Conservation (phyloP, 352 stramenopile genomes). For the Pythium apleroticum region DNA sequence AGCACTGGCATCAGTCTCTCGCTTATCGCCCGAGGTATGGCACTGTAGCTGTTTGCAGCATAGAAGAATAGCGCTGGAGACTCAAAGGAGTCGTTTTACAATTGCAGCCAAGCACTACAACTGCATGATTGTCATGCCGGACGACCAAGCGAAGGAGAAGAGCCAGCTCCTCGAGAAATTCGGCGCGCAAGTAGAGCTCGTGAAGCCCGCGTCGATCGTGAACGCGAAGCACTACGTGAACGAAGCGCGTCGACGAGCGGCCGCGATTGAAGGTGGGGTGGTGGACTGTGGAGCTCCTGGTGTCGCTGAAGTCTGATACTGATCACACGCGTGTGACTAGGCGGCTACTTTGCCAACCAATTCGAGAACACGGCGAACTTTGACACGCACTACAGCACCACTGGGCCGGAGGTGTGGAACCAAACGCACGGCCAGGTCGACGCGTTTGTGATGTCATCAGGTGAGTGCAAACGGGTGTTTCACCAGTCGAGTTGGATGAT, state of each 20-base stretch:
- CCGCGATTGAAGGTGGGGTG: constrained; percentile 64
- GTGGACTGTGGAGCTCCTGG: too few relatives aligned
- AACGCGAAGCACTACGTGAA: constrained; percentile 99
- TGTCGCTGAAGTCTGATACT: neutral
- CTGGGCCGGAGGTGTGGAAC: constrained; percentile 95
- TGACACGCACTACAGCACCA: constrained; percentile 92
- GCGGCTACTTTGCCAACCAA: constrained; percentile 96
- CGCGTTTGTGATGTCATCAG: constrained; percentile 98
- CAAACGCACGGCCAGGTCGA: constrained; percentile 92
- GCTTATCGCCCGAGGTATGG: constrained; percentile 85
- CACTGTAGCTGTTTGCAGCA: neutral
- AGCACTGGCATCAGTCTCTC: constrained; percentile 98
- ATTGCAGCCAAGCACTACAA: constrained; percentile 94
- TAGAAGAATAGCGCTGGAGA: neutral
- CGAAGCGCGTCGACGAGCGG: constrained; percentile 86
- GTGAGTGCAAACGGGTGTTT: constrained; percentile 35
- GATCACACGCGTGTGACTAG: constrained; percentile 26
- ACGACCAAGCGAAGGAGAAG: constrained; percentile 96
- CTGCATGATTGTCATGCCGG: constrained; percentile 96
- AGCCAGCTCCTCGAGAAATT: constrained; percentile 75
- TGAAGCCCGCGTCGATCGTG: constrained; percentile 94
- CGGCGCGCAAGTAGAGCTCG: constrained; percentile 85
- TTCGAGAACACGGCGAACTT: constrained; percentile 98
- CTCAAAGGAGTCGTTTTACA: too few relatives aligned
- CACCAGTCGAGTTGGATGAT: neutral